phyloP scores from a whole-genome alignment of 78 protist genomes.

The Emiliania huxleyi region DNA sequence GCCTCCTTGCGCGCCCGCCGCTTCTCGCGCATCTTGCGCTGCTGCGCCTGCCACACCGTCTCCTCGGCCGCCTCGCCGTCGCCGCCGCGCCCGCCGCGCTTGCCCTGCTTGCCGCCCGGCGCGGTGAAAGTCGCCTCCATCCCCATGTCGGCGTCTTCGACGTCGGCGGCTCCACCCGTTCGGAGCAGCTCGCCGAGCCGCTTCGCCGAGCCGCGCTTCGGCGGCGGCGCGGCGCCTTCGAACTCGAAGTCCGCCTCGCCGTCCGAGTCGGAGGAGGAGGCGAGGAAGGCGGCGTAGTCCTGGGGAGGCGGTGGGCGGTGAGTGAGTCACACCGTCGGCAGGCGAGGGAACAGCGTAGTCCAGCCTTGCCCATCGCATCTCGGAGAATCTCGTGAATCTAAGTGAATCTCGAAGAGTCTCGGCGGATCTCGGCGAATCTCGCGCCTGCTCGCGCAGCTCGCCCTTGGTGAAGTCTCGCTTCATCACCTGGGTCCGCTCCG shows the following conservation, averaged over 20 bases:
- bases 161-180: background rate
- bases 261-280: background rate
- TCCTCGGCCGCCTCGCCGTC: background rate
- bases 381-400: no score
- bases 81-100: background rate
- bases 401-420: no score
- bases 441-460: background rate
- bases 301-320: no score
- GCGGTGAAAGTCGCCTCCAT: background rate
- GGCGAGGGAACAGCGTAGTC: no score
- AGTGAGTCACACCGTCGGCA: no score
- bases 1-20: background rate
- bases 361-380: no score
- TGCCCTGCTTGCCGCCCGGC: background rate
- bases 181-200: background rate
- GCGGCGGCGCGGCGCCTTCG: background rate
- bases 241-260: background rate
- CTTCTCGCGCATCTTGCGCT: background rate
- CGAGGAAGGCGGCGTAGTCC: background rate
- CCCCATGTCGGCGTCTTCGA: background rate
- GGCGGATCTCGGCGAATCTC: no score
- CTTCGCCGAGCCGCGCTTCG: background rate
- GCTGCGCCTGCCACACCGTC: conserved; percentile 1
- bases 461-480: background rate
- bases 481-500: background rate